Evolutionary conservation across 208 protist species (phyloP), one percentile per base, ranked within the genome.

Genomic region (Leishmania gerbilli): DNA sequence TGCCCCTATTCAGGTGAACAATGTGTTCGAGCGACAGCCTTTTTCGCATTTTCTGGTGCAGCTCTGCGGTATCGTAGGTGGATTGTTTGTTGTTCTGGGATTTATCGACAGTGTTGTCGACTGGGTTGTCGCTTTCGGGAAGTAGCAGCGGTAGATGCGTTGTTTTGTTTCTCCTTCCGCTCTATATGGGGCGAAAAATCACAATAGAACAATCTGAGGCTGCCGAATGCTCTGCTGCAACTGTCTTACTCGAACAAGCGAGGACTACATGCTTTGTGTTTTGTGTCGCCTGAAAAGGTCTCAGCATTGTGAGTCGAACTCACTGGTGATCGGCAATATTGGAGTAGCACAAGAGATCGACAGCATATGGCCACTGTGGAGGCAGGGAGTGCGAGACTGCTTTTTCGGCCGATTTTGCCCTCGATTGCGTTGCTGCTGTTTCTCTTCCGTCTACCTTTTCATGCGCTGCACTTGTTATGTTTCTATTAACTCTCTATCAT

Each of bases 31-130:
- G 55, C 78, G 92, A 9, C 84, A 88, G 53, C 87, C 92, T 21
- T 80, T 97, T 37, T 79, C 81, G 13, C 94, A 93, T 75, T 95
- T 97, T 65, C 15, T 97, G 9, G 88, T 97, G 24, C 80, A 92
- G 56, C 78, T 98, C 1, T 98, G 96, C 76, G 91, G 91, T 24
- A 97, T 98, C 47, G 87, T 97, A 64, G 96, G 96, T 55, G 96
- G 94, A 15, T 71, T 97, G 8, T 98, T 98, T 88, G 92, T 96
- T 19, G 84, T 97, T 47, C 64, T 95, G 49, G 92, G 92, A 11
- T 68, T 97, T 24, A 72, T 97, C 1, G 96, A 98, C 71, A 71
- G 86, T 67, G 37, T 83, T 71, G 90, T 95, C 37, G 69, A 81
- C 51, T 89, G 49, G 74, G 77, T 31, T 42, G 53, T 77, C 27